These are phyloP conservation scores for Stephanodiscus minutulus DNA, from an alignment of 108 stramenopile genomes.

Conservation along the genomic window DNA sequence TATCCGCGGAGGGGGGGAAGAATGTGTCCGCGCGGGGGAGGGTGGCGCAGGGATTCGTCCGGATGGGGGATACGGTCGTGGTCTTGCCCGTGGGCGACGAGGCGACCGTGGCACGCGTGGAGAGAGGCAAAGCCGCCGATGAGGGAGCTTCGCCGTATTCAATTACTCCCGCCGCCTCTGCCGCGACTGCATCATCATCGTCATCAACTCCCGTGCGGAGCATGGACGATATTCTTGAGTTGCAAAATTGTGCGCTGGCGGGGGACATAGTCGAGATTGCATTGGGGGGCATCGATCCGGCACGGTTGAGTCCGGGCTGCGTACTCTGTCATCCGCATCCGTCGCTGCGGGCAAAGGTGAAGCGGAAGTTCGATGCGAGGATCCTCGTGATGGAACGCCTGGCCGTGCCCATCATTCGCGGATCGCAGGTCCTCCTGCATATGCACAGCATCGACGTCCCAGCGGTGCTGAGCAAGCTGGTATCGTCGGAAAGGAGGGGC, in stretches of 20 bases:
- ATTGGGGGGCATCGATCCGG: constrained; percentile 75
- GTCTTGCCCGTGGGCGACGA: constrained; percentile 85
- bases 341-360: constrained; percentile 60
- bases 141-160: constrained; percentile 40
- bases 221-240: constrained; percentile 38
- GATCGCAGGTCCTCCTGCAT: constrained; percentile 79
- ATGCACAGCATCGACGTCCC: constrained; percentile 86
- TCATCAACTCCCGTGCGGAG: constrained; percentile 13
- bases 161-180: neutral
- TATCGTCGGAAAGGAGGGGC: constrained; percentile 31
- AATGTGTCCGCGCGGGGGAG: constrained; percentile 72
- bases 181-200: neutral
- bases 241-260: constrained; percentile 67
- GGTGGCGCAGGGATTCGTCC: constrained; percentile 80
- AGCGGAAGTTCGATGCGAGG: constrained; percentile 55
- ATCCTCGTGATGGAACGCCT: constrained; percentile 62
- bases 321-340: constrained; percentile 68
- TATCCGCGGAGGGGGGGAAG: constrained; percentile 80
- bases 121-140: constrained; percentile 61
- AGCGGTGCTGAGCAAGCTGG: constrained; percentile 59
- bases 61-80: constrained; percentile 64
- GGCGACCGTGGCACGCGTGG: constrained; percentile 66
- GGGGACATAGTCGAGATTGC: constrained; percentile 87
- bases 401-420: constrained; percentile 68
- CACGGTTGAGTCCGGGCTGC: constrained; percentile 76